Evolutionary conservation across 2,329 filamentous ascomycete genomes (phyloP), one percentile per base, ranked within the genome.

Genomic region (Aspergillus clavatus): DNA sequence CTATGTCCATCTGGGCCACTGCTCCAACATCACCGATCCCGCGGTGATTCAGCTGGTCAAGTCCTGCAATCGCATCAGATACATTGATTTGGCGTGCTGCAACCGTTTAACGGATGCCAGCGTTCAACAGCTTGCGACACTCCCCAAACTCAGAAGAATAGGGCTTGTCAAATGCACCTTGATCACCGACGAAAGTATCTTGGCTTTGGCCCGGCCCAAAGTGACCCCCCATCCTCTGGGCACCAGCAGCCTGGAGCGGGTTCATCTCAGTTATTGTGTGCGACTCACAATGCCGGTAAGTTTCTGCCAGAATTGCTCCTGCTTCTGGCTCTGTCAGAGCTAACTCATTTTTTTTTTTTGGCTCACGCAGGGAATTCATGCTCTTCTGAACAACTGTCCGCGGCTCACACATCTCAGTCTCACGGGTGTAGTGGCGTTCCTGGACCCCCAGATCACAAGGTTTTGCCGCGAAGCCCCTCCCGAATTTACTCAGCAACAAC

Each of bases 41-140:
- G 90, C 89, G 1, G 89, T 98, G 14, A 86, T 87, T 57, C 83
- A 83, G 44, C 76, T 98, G 24, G 89, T 96, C 29, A 83, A 85
- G 55, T 76, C 76, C 42, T 98, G 93, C 74, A 97, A 91, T 60
- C 82, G 93, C 19, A 97, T 98, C 55, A 81, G 93, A 44, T 98
- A 98, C 65, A 98, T 98, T 53, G 93, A 98, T 63, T 74, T 98
- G 35, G 93, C 93, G n/a, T 97, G 93, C 71, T 98, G 93, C 68
- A 81, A 80, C 11, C 84, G 88, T 56, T 74, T 98, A 49, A 97
- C 93, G 0, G 93, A 98, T 58, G 77, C 79, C 8, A 96, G 90
- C 18, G 86, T 98, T 12, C 85, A 80, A 51, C 84, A 88, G 52
- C 75, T 98, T 28, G 90, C 93, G 4, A 81, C 81, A 11, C 77